Evolutionary conservation across 179 eudicot genomes (phyloP), one percentile per base, ranked within the genome.

Genomic region (Gypsophila paniculata): DNA sequence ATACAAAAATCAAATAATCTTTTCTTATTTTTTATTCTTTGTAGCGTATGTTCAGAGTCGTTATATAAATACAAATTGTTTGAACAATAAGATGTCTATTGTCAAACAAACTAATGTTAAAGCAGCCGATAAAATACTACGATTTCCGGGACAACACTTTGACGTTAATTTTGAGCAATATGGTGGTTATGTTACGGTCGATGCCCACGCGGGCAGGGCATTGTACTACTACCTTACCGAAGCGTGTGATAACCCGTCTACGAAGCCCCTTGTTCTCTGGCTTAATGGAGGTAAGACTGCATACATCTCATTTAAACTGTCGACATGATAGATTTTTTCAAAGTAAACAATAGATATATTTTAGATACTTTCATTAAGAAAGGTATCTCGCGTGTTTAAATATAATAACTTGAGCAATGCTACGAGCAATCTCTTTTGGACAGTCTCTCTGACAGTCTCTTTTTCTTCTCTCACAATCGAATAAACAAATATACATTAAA

Each of bases 191-290:
- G 44, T 69, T 53, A 69, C 72, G 49, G 72, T 69, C 18, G 72
- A 69, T 69, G 61, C 46, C 2, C 5, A 10, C 0, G 72, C 72
- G 10, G 72, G 29, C 18, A 53, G 72, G 49, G 72, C 72, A 15
- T 53, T 69, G 61, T 69, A 32, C 54, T 69, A 69, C 44, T 53
- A 69, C 32, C 34, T 69, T 0, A 54, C 48, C 1, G 72, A 53
- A 17, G 46, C 72, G 19, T 34, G 23, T 54, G 9, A 1, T 52
- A 25, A 18, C 48, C 22, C 2, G 48, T 34, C 25, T n/a, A 29
- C 3, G 46, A 69, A 69, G 61, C 72, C 72, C 48, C 72, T 69
- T 23, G 61, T 69, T 34, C 62, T 69, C 8, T 69, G 72, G 72
- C 61, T 69, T 18, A 69, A 52, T 19, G 72, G 72, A 69, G 72